phyloP scores from a whole-genome alignment of 805 yeast species.

The Tetrapisispora fleetii region DNA sequence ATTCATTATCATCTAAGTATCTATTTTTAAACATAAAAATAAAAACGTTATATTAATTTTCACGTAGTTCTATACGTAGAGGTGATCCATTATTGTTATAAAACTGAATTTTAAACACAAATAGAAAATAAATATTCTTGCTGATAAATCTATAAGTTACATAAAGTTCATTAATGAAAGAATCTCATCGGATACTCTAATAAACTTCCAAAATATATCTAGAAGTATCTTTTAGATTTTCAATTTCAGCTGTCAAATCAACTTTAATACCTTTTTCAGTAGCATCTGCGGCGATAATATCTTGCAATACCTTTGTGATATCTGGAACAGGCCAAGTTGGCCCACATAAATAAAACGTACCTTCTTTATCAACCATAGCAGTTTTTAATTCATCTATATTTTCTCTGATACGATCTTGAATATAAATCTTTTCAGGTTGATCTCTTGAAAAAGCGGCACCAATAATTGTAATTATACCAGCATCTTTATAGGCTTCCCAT shows the following conservation, averaged over 20 bases:
- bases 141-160: too few species aligned
- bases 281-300: constrained; percentile 67
- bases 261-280: constrained; percentile 51
- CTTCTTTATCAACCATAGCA: constrained; percentile 68
- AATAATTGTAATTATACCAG: constrained; percentile 83
- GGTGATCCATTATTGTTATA: too few species aligned
- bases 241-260: constrained; percentile 73
- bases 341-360: constrained; percentile 93
- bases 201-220: constrained; percentile 91
- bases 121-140: too few species aligned
- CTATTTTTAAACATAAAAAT: constrained; percentile 2
- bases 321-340: constrained; percentile 99
- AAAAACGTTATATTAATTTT: constrained; percentile 1
- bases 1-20: constrained; percentile 1
- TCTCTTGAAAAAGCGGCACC: constrained; percentile 99
- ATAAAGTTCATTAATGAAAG: too few species aligned
- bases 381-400: constrained; percentile 61
- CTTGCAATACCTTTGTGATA: constrained; percentile 80
- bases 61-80: neutral
- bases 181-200: constrained; percentile 26
- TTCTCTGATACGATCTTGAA: constrained; percentile 86
- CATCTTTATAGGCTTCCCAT: constrained; percentile 93
- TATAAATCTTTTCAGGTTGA: constrained; percentile 88
- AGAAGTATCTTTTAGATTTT: constrained; percentile 86
- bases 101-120: neutral